phyloP scores from a whole-genome alignment of 352 stramenopile species.

The Halophytophthora batemanensis region DNA sequence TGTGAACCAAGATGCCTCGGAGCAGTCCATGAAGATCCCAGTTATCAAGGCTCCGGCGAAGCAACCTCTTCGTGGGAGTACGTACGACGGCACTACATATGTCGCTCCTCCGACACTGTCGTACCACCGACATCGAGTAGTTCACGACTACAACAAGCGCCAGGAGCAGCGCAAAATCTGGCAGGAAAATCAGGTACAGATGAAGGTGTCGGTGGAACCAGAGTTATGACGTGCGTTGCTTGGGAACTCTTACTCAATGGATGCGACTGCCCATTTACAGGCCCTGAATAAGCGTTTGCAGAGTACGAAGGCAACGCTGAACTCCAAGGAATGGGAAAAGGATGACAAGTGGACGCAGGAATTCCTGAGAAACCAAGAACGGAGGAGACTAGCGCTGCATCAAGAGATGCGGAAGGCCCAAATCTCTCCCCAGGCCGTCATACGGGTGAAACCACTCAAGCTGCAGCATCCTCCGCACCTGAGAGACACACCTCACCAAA shows the following conservation, averaged over 20 bases:
- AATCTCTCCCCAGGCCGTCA: constrained; percentile 37
- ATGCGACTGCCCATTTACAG: constrained; percentile 5
- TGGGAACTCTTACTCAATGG: background rate
- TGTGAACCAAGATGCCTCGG: constrained; percentile 17
- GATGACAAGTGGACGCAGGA: constrained; percentile 73
- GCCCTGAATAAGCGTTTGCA: constrained; percentile 58
- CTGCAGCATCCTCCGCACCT: constrained; percentile 12
- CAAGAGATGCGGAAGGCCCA: constrained; percentile 50
- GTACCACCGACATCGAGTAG: constrained; percentile 15
- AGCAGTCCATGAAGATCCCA: constrained; percentile 8
- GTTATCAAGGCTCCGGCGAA: constrained; percentile 13
- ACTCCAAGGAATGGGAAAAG: constrained; percentile 67
- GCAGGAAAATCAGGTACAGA: constrained; percentile 62
- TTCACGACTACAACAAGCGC: constrained; percentile 56
- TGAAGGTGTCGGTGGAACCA: no score
- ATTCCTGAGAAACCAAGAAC: constrained; percentile 60
- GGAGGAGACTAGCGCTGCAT: constrained; percentile 41
- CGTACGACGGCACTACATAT: constrained; percentile 14
- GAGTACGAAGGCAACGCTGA: constrained; percentile 62
- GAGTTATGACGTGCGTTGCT: background rate
- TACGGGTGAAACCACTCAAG: constrained; percentile 26
- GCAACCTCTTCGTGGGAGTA: background rate
- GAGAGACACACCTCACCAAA: constrained; percentile 8
- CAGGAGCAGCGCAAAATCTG: constrained; percentile 72
- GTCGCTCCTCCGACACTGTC: constrained; percentile 13